These are phyloP conservation scores for Globisporangium mamillatum DNA, from an alignment of 352 stramenopile species.

Conservation along the genomic window DNA sequence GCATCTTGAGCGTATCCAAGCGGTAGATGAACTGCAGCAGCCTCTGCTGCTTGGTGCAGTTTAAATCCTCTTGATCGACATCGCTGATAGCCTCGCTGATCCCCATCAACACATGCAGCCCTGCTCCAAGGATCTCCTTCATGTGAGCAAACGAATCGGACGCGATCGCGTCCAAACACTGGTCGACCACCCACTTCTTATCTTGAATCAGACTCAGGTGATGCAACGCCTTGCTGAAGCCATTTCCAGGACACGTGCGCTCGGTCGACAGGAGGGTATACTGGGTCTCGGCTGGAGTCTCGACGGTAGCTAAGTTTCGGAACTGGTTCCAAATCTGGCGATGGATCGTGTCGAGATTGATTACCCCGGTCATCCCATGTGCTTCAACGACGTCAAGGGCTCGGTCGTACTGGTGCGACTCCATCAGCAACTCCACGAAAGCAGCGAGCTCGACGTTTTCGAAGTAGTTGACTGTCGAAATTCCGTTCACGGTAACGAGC, in stretches of 20 bases:
- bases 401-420: slow-evolving; percentile 32
- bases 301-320: slow-evolving; percentile 18
- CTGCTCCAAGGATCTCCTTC: slow-evolving; percentile 56
- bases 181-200: slow-evolving; percentile 43
- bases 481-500: slow-evolving; percentile 16
- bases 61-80: slow-evolving; percentile 4
- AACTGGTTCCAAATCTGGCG: slow-evolving; percentile 50
- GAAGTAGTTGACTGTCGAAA: slow-evolving; percentile 22
- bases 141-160: slow-evolving; percentile 46
- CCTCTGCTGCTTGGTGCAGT: slow-evolving; percentile 19
- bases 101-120: slow-evolving; percentile 26
- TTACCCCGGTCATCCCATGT: slow-evolving; percentile 11
- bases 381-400: slow-evolving; percentile 30
- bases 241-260: background rate
- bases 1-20: slow-evolving; percentile 40
- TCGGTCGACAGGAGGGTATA: slow-evolving; percentile 13
- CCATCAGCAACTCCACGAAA: slow-evolving; percentile 45
- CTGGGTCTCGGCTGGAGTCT: background rate
- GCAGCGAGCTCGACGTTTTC: slow-evolving; percentile 16
- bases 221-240: slow-evolving; percentile 36
- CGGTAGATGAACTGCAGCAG: slow-evolving; percentile 41
- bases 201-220: slow-evolving; percentile 44
- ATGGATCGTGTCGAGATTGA: slow-evolving; percentile 48
- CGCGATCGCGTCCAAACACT: slow-evolving; percentile 40
- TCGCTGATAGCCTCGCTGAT: slow-evolving; percentile 1